These are phyloP conservation scores for Quercus engelmannii DNA, from an alignment of 306 rosid species.

Conservation along the genomic window DNA sequence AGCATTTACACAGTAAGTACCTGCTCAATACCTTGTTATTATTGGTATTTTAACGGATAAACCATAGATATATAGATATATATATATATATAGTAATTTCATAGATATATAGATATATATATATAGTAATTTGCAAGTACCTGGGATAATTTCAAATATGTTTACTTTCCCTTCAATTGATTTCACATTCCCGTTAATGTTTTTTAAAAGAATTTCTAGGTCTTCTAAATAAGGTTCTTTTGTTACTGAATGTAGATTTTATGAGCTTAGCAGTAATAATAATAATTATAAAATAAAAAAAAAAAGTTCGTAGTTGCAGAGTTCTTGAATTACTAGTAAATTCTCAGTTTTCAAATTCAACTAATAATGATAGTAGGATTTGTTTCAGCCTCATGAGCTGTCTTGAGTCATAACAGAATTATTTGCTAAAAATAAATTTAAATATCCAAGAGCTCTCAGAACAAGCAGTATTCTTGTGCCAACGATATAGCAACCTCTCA, in stretches of 20 bases:
- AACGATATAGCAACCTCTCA: not conserved
- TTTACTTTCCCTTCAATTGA: slow-evolving; percentile 1
- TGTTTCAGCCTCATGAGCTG: too few relatives aligned
- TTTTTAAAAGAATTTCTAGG: not conserved
- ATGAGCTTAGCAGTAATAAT: not conserved
- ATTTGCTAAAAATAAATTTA: too few relatives aligned
- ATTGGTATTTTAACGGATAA: not conserved
- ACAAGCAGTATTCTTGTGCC: not conserved
- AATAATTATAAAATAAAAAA: not conserved
- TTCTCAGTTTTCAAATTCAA: too few relatives aligned
- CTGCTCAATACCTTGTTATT: not conserved
- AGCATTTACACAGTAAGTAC: slow-evolving; percentile 90
- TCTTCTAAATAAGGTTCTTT: not conserved
- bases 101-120: too few relatives aligned
- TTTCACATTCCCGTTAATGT: not conserved
- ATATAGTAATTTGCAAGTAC: too few relatives aligned
- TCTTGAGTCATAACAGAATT: too few relatives aligned
- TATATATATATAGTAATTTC: too few relatives aligned
- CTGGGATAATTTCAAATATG: too few relatives aligned
- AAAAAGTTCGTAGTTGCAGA: not conserved
- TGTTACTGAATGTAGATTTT: not conserved
- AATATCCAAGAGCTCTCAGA: not conserved
- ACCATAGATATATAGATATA: not conserved
- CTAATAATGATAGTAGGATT: too few relatives aligned
- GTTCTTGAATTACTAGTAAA: not conserved